Conservation (phyloP, 2,329 filamentous ascomycete genomes). For the Xylariaceae sp. region DNA sequence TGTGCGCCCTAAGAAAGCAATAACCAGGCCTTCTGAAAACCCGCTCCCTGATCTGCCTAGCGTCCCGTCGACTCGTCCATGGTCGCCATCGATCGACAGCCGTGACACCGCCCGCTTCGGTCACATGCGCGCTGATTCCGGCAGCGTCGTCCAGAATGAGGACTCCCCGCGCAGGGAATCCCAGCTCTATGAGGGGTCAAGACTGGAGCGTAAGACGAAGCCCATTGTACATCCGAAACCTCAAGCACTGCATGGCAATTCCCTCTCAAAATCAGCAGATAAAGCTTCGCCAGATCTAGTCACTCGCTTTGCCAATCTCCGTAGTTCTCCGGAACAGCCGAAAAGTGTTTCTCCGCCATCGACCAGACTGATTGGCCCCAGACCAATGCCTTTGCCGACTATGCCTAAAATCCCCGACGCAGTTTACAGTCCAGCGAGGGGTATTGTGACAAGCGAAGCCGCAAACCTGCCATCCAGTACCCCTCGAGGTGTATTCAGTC, state of each 20-base stretch:
- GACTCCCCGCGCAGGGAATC: neutral
- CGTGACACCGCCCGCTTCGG: neutral
- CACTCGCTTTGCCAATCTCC: slow-evolving; percentile 53
- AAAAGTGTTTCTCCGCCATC: slow-evolving; percentile 41
- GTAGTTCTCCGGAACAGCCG: slow-evolving; percentile 38
- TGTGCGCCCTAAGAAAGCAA: slow-evolving; percentile 41
- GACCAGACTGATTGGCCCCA: slow-evolving; percentile 36
- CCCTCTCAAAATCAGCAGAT: slow-evolving; percentile 36
- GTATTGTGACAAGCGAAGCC: slow-evolving; percentile 60
- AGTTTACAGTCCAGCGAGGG: slow-evolving; percentile 72
- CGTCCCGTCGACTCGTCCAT: slow-evolving; percentile 17
- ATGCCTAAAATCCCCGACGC: slow-evolving; percentile 68
- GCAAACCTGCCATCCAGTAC: slow-evolving; percentile 61
- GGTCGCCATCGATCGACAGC: neutral
- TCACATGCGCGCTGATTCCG: neutral
- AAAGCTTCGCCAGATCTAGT: slow-evolving; percentile 45
- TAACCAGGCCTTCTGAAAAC: slow-evolving; percentile 9
- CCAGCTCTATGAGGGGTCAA: slow-evolving; percentile 1
- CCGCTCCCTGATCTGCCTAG: slow-evolving; percentile 16
- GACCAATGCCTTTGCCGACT: slow-evolving; percentile 53
- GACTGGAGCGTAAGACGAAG: slow-evolving; percentile 33
- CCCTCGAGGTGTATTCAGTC: slow-evolving; percentile 57
- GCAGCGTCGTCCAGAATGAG: neutral
- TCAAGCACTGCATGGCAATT: slow-evolving; percentile 58
- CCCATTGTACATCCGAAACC: slow-evolving; percentile 62